Evolutionary conservation across 768 basidiomycete genomes (phyloP).

Genomic region (Clathrus columnatus): DNA sequence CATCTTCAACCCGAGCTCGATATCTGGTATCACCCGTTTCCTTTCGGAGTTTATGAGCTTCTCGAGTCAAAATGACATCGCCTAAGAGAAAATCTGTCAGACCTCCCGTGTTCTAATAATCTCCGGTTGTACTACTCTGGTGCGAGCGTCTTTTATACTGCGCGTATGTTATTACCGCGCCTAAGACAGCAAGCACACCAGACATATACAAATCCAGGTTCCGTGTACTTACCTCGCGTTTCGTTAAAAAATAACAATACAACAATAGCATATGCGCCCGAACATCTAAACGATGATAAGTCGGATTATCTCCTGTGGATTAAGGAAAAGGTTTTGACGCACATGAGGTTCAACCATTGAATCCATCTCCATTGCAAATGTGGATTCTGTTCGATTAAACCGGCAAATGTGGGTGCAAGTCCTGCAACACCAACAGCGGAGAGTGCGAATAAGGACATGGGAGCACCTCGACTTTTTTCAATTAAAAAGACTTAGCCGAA

Average conservation of each 20-base stretch:
- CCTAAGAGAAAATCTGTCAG: too few relatives aligned
- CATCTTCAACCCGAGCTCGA: constrained; percentile 54
- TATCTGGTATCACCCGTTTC: constrained; percentile 56
- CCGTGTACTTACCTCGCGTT: constrained; percentile 43
- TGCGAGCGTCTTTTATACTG: not conserved
- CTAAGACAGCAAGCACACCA: too few relatives aligned
- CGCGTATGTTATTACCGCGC: too few relatives aligned
- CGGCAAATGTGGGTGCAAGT: constrained; percentile 53
- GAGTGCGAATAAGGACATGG: constrained; percentile 67
- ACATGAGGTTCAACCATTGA: constrained; percentile 73
- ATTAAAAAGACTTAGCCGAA: not conserved
- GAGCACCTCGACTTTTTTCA: constrained; percentile 53
- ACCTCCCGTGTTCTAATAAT: too few relatives aligned
- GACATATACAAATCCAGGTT: not conserved
- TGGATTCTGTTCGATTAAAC: constrained; percentile 55
- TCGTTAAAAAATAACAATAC: constrained; percentile 57
- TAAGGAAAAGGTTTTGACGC: not conserved
- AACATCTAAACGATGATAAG: constrained; percentile 32
- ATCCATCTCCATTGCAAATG: constrained; percentile 74
- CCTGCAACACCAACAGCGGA: constrained; percentile 53
- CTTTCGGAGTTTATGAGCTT: constrained; percentile 56
- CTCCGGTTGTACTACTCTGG: too few relatives aligned
- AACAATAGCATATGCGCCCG: constrained; percentile 39
- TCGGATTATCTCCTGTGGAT: not conserved
- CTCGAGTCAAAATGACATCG: constrained; percentile 56